Evolutionary conservation across 805 yeast species (phyloP).

Genomic region (Metschnikowia similis): DNA sequence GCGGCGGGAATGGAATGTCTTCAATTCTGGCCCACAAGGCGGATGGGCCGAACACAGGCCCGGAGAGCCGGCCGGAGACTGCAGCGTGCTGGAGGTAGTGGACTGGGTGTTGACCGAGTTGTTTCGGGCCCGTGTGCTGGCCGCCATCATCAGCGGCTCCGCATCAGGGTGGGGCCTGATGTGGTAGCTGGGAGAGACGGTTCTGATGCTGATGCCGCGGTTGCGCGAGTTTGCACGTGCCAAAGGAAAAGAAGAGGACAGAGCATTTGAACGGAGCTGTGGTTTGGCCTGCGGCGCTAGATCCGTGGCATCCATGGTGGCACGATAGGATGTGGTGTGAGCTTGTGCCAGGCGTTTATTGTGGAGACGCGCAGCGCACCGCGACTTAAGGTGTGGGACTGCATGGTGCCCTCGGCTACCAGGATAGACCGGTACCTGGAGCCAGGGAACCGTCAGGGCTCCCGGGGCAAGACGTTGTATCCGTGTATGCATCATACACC

Average conservation of each 20-base stretch:
- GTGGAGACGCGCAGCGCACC: constrained; percentile 4
- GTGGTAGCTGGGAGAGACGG: constrained; percentile 11
- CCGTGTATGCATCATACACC: no score
- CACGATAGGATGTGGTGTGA: neutral
- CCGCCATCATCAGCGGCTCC: neutral
- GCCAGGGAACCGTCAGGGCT: neutral
- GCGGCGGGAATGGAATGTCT: constrained; percentile 3
- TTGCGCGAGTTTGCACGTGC: constrained; percentile 15
- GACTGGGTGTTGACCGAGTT: neutral
- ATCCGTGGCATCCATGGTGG: neutral
- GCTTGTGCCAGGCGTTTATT: constrained; percentile 1
- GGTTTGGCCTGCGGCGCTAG: neutral
- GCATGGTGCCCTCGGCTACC: neutral
- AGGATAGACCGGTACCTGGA: neutral
- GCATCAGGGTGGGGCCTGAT: neutral
- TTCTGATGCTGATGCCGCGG: constrained; percentile 31
- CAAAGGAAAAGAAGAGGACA: neutral
- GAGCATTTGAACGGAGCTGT: neutral
- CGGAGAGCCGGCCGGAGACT: neutral
- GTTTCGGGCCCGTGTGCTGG: neutral
- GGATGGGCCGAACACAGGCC: neutral
- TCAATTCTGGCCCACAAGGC: neutral
- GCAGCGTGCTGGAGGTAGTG: neutral
- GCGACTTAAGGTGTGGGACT: neutral
- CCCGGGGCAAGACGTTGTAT: no score